These are phyloP conservation scores for Balansia obtecta DNA, from an alignment of 2,329 filamentous ascomycete species.

Conservation along the genomic window DNA sequence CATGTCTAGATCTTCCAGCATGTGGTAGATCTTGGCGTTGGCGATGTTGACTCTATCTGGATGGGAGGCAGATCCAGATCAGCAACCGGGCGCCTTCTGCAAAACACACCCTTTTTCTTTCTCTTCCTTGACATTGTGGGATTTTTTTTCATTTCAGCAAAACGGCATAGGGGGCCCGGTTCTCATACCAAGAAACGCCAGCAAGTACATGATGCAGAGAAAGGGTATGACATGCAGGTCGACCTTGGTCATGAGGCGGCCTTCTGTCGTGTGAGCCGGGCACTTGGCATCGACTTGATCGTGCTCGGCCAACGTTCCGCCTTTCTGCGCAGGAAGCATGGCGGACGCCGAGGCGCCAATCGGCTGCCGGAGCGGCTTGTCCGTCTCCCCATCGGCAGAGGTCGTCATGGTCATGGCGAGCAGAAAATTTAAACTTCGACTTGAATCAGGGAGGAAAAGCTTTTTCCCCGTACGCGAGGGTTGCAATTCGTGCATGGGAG, in stretches of 20 bases:
- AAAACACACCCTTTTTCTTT: not conserved
- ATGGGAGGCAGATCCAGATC: no score
- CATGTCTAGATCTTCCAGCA: constrained; percentile 51
- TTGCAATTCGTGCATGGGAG: no score
- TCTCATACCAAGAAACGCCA: constrained; percentile 48
- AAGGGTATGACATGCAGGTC: constrained; percentile 62
- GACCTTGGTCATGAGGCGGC: constrained; percentile 54
- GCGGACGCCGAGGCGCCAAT: constrained; percentile 1
- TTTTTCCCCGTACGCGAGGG: no score
- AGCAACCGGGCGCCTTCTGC: not conserved
- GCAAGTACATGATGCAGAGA: constrained; percentile 57
- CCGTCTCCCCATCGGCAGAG: constrained; percentile 9
- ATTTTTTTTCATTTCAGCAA: no score
- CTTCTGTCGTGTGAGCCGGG: constrained; percentile 47
- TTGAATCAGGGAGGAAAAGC: no score
- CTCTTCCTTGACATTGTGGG: not conserved
- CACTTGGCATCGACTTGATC: constrained; percentile 17
- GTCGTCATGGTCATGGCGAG: constrained; percentile 12
- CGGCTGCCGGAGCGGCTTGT: constrained; percentile 8
- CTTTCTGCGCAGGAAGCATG: not conserved
- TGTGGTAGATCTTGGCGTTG: constrained; percentile 58
- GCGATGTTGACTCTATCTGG: constrained; percentile 63
- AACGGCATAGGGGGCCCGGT: not conserved
- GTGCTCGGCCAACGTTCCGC: not conserved
- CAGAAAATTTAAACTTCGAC: not conserved